Conservation (phyloP, 2,329 filamentous ascomycete species). For the Pezicula neosporulosa region DNA sequence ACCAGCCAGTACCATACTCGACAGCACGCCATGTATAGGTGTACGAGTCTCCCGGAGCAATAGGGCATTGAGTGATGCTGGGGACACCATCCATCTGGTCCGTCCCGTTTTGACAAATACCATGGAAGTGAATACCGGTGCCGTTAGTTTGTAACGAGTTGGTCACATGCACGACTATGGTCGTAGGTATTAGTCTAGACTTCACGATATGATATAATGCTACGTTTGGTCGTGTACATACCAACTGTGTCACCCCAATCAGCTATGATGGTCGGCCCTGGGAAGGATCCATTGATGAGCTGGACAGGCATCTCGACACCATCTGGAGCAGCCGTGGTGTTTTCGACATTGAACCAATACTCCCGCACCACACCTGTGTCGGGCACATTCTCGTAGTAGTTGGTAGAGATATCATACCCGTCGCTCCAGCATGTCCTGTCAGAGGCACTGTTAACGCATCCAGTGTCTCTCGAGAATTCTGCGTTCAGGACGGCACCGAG, state of each 20-base stretch:
- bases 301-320: constrained; percentile 24
- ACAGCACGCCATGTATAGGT: constrained; percentile 16
- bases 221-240: not conserved
- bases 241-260: constrained; percentile 42
- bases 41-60: constrained; percentile 38
- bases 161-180: constrained; percentile 9
- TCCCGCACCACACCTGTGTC: constrained; percentile 47
- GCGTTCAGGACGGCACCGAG: too few species aligned
- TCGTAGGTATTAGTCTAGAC: not conserved
- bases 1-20: constrained; percentile 47
- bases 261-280: constrained; percentile 14
- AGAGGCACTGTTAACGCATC: constrained; percentile 16
- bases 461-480: too few species aligned
- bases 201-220: not conserved
- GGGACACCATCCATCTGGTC: constrained; percentile 39
- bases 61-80: constrained; percentile 59
- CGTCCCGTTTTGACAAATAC: constrained; percentile 37
- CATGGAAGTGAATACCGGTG: constrained; percentile 41
- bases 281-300: constrained; percentile 23
- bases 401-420: constrained; percentile 38
- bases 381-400: constrained; percentile 33
- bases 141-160: constrained; percentile 37
- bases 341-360: constrained; percentile 20
- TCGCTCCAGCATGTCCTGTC: constrained; percentile 39
- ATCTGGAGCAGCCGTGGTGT: constrained; percentile 26